phyloP scores from a whole-genome alignment of 805 yeast genomes.

The Cyberlindnera bimundalis region DNA sequence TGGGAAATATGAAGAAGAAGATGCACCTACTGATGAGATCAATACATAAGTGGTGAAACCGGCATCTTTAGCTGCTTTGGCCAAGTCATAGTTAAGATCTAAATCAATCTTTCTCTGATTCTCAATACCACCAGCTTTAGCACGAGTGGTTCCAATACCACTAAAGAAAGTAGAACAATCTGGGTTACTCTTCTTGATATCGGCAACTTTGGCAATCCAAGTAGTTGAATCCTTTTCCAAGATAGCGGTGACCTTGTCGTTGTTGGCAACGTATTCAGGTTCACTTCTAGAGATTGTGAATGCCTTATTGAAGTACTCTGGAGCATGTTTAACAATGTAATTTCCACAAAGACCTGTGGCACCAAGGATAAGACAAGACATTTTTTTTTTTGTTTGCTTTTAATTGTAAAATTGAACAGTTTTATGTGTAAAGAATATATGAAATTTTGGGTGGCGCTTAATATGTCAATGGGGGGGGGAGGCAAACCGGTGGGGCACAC shows the following conservation, averaged over 20 bases:
- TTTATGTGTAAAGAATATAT: neutral
- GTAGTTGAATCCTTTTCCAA: slow-evolving; percentile 43
- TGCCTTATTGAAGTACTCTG: slow-evolving; percentile 38
- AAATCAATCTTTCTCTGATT: slow-evolving; percentile 70
- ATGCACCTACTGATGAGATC: slow-evolving; percentile 67
- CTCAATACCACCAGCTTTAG: slow-evolving; percentile 68
- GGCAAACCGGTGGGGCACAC: no score
- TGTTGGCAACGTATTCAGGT: slow-evolving; percentile 12
- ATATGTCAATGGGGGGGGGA: no score
- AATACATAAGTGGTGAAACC: slow-evolving; percentile 69
- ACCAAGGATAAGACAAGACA: slow-evolving; percentile 47
- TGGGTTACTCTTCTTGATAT: slow-evolving; percentile 20
- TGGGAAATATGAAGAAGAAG: slow-evolving; percentile 49
- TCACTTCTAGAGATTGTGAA: slow-evolving; percentile 50
- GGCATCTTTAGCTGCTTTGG: slow-evolving; percentile 66
- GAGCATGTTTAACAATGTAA: slow-evolving; percentile 44
- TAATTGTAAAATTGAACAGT: neutral
- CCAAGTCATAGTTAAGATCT: slow-evolving; percentile 64
- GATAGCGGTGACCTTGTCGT: slow-evolving; percentile 30
- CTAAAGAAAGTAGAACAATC: slow-evolving; percentile 48
- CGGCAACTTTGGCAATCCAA: slow-evolving; percentile 45
- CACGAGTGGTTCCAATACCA: slow-evolving; percentile 73
- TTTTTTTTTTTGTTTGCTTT: neutral
- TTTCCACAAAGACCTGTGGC: slow-evolving; percentile 79
- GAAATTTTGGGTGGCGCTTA: neutral